Base-by-base conservation (phyloP, 1,139 yeast genomes). In the Lipomyces yarrowii region DNA sequence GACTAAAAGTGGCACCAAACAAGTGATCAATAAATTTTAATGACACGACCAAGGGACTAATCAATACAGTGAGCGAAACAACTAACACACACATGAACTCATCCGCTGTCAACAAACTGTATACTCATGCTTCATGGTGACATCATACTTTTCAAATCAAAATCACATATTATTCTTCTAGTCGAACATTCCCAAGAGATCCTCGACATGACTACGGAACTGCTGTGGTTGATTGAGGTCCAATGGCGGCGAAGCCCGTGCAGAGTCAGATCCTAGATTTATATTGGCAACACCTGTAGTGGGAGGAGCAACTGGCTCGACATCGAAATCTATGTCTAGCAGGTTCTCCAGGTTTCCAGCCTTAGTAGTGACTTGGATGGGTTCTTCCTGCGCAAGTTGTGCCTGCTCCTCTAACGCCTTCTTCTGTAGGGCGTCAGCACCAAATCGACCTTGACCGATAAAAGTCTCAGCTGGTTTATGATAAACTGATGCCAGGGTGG, bases 401-500 rank as follows among this genome's bases (percentile, higher is more conserved):
- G 87, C 87, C 77, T 91, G 86, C 73, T 92, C 98, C 70, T 90
- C 93, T 64, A 92, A 82, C 56, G 85, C 89, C 76, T 84, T 76
- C 77, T 81, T 76, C 77, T 82, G 77, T 70, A 80, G 77, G 61
- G 81, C 82, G 57, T 79, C 82, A 6, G 81, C 72, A 30, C 82
- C 83, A 63, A 79, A 79, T 67, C 77, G 73, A 26, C 83, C 80
- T 64, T 79, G 79, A 64, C 85, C 87, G 70, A 87, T 82, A 75
- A 90, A 89, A 52, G 88, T 82, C 52, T 86, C 82, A 7, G 91
- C 87, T 11, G 98, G 97, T 74, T 89, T 89, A 77, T 90, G 96
- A 74, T 91, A 91, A 1, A 94, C 96, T 0, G 98, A 91, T 30
- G 97, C 89, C 70, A 94, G 83, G 1, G 96, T 90, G 1, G 96